phyloP scores from a whole-genome alignment of 306 rosid genomes.

The Vigna reflexopilosa region DNA sequence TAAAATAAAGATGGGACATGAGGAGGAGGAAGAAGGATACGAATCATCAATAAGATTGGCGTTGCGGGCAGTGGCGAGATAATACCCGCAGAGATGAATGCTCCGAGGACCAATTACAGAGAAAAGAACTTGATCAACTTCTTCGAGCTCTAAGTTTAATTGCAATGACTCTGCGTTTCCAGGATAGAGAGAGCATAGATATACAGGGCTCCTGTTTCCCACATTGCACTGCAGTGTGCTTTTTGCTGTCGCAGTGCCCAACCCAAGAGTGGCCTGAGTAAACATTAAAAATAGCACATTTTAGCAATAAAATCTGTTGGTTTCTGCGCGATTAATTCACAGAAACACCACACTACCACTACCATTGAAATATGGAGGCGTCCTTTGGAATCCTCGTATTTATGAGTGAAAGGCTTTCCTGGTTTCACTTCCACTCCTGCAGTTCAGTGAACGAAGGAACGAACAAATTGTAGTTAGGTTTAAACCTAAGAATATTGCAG shows the following conservation, averaged over 20 bases:
- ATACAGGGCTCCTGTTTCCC: constrained; percentile 81
- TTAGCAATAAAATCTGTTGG: not conserved
- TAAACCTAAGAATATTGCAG: not conserved
- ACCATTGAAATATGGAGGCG: constrained; percentile 91
- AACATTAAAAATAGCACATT: not conserved
- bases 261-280: constrained; percentile 74
- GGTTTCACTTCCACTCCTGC: constrained; percentile 86
- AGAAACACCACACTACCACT: not conserved
- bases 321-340: not conserved
- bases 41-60: constrained; percentile 48
- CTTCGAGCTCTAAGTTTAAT: constrained; percentile 82
- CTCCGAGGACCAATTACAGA: constrained; percentile 90
- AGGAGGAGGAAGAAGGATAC: constrained; percentile 64
- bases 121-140: constrained; percentile 75
- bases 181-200: constrained; percentile 78
- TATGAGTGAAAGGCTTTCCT: constrained; percentile 74
- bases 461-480: not conserved
- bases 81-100: constrained; percentile 83
- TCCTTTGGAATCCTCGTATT: constrained; percentile 60
- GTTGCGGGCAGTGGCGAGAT: constrained; percentile 45
- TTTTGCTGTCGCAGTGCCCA: constrained; percentile 62
- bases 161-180: constrained; percentile 76
- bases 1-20: not conserved
- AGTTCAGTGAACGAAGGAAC: not conserved
- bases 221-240: constrained; percentile 91